phyloP scores from a whole-genome alignment of 2,329 filamentous ascomycete genomes.

The Alternaria dauci region DNA sequence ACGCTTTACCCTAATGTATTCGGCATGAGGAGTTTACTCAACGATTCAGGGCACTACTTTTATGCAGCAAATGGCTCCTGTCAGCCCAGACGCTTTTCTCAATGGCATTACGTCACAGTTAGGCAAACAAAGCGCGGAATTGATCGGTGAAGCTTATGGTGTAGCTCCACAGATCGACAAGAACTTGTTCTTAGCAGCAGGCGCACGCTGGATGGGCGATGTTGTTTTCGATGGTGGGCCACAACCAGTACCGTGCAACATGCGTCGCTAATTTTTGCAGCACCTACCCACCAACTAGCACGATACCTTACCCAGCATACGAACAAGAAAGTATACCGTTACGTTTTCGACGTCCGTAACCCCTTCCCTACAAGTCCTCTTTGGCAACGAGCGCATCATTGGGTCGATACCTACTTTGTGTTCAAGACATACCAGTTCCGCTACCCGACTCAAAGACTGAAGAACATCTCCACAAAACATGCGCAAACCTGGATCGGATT shows the following conservation, averaged over 20 bases:
- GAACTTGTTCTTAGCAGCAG: constrained; percentile 50
- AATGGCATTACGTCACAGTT: constrained; percentile 28
- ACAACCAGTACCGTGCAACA: no score
- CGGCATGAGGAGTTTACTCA: neutral
- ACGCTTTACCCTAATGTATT: neutral
- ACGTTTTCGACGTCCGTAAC: constrained; percentile 40
- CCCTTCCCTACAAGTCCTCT: constrained; percentile 31
- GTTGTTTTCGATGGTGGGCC: constrained; percentile 54
- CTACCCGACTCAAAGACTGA: constrained; percentile 23
- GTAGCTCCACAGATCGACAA: constrained; percentile 44
- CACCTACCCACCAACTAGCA: constrained; percentile 26
- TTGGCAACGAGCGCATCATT: constrained; percentile 38
- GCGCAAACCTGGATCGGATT: constrained; percentile 34
- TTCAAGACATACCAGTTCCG: constrained; percentile 36
- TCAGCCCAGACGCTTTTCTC: constrained; percentile 34
- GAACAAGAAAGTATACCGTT: constrained; percentile 33
- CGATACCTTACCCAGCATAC: constrained; percentile 17
- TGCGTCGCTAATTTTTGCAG: constrained; percentile 12
- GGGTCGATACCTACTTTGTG: constrained; percentile 41
- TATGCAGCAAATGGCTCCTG: neutral
- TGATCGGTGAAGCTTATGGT: constrained; percentile 49
- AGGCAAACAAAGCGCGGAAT: constrained; percentile 14
- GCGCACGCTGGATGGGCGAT: constrained; percentile 53
- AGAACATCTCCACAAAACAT: constrained; percentile 30
- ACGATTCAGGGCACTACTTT: constrained; percentile 4